A percentile compares a stretch with the other conserved stretches of the same genome.
Evolutionary conservation across 495 filamentous ascomycete species (phyloP).

Genomic region (Aspergillus conjunctus): DNA sequence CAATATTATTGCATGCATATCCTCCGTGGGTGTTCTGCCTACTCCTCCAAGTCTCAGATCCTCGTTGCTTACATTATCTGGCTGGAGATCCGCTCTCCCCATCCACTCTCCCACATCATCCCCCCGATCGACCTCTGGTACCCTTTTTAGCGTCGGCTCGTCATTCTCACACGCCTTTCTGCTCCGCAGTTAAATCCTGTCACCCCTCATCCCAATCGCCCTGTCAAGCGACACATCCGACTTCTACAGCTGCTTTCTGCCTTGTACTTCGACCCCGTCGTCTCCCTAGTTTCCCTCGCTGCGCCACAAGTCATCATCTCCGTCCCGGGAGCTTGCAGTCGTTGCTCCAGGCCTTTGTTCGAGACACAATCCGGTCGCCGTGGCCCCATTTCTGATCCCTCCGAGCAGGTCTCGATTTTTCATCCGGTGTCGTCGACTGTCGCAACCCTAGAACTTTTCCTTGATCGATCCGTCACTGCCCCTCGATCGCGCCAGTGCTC

Average conservation of each 20-base stretch:
- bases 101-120: constrained; percentile 33
- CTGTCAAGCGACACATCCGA: constrained; percentile 13
- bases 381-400: constrained; percentile 17
- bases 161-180: constrained; percentile 30
- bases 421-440: constrained; percentile 12
- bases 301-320: constrained; percentile 26
- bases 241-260: constrained; percentile 13
- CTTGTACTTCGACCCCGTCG: constrained; percentile 12
- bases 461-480: constrained; percentile 1
- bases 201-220: constrained; percentile 27
- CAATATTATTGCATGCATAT: constrained; percentile 24
- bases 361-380: constrained; percentile 13
- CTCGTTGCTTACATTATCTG: constrained; percentile 34
- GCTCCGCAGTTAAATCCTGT: constrained; percentile 33
- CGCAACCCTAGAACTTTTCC: constrained; percentile 16
- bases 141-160: constrained; percentile 35
- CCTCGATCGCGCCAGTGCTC: constrained; percentile 18
- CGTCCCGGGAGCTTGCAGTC: constrained; percentile 27
- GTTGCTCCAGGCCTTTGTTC: constrained; percentile 26
- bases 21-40: constrained; percentile 15
- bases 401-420: constrained; percentile 23
- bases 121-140: constrained; percentile 31
- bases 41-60: constrained; percentile 13
- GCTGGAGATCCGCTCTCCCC: constrained; percentile 28
- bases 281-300: constrained; percentile 26